Base-by-base conservation (phyloP, 768 basidiomycete species). In the Lanmaoa pseudosensibilis region DNA sequence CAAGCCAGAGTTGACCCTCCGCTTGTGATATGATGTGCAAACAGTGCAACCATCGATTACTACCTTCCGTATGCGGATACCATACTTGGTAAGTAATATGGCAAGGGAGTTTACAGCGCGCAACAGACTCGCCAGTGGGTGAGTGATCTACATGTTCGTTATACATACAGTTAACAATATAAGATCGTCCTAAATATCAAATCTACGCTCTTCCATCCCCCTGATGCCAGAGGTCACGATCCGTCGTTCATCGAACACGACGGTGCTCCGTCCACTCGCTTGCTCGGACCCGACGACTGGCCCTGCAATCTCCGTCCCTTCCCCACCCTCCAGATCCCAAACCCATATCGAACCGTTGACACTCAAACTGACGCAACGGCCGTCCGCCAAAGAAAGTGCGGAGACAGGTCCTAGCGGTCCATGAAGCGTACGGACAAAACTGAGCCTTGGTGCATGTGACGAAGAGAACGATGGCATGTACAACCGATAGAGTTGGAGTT, bases 261-360 rank as follows among this genome's bases (percentile, higher is more conserved):
- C 77, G 5, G 78, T 78, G 8, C 83, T 80, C 56, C 69, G 34
- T 36, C 47, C 55, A 47, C 53, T 50, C 46, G 61, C 48, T 50
- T 58, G 43, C 47, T 50, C n/a, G 49, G 78, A 75, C 65, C 79
- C 77, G 37, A 75, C 77, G 5, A 54, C 40, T 0, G 57, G 64
- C 2, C 43, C 49, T 33, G 64, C 66, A 7, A 79, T 73, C 61
- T 76, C 75, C 12, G 69, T 65, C 41, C 75, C 71, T 27, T 71
- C 67, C 21, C 74, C 78, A 12, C 77, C 79, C 68, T 93, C 91
- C 33, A 93, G 76, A 72, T 93, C 91, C 91, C 91, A 93, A 3
- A 90, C 87, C 88, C 89, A 91, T 41, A 93, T 80, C 62, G 82
- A 82, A 39, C 89, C 89, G 66, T 90, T 84, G 34, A 72, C 72